A percentile compares a stretch with the other conserved stretches of the same genome.
Conservation (phyloP, 2,329 filamentous ascomycete species). For the Diaporthe sp. region DNA sequence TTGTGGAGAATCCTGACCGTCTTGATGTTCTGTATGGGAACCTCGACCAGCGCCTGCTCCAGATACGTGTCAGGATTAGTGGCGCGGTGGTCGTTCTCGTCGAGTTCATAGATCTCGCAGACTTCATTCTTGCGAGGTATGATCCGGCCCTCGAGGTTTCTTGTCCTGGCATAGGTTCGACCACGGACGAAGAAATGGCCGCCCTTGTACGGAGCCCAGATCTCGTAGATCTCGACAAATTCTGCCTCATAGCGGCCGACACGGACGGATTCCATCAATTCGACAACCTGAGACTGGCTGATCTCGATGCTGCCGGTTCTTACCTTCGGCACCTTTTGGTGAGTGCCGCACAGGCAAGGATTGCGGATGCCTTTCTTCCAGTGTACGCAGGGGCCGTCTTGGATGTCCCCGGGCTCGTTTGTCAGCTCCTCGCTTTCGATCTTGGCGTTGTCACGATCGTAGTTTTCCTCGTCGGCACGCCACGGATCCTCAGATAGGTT, state of each 20-base stretch:
- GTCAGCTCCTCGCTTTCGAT: neutral
- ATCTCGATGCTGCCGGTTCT: slow-evolving; percentile 34
- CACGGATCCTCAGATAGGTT: slow-evolving; percentile 33
- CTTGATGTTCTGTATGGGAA: slow-evolving; percentile 55
- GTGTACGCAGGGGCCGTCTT: slow-evolving; percentile 22
- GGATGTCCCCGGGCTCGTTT: neutral
- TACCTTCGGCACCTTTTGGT: slow-evolving; percentile 34
- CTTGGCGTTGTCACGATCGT: slow-evolving; percentile 35
- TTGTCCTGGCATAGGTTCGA: slow-evolving; percentile 52
- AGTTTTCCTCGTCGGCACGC: slow-evolving; percentile 35
- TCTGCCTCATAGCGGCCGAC: slow-evolving; percentile 40
- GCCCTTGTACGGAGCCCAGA: slow-evolving; percentile 53
- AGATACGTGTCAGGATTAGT: slow-evolving; percentile 41
- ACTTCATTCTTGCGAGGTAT: slow-evolving; percentile 58
- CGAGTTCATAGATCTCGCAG: slow-evolving; percentile 57
- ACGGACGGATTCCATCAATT: slow-evolving; percentile 44
- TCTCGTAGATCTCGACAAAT: slow-evolving; percentile 54
- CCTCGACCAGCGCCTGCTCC: slow-evolving; percentile 58
- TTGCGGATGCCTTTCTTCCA: slow-evolving; percentile 36
- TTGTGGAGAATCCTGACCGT: slow-evolving; percentile 59
- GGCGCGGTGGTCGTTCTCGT: slow-evolving; percentile 51
- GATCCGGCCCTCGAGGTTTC: slow-evolving; percentile 54
- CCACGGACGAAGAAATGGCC: slow-evolving; percentile 58
- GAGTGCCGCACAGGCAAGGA: slow-evolving; percentile 34
- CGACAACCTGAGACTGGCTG: slow-evolving; percentile 41